These are phyloP conservation scores for Phytophthora lateralis DNA, from an alignment of 352 stramenopile genomes.

Conservation along the genomic window DNA sequence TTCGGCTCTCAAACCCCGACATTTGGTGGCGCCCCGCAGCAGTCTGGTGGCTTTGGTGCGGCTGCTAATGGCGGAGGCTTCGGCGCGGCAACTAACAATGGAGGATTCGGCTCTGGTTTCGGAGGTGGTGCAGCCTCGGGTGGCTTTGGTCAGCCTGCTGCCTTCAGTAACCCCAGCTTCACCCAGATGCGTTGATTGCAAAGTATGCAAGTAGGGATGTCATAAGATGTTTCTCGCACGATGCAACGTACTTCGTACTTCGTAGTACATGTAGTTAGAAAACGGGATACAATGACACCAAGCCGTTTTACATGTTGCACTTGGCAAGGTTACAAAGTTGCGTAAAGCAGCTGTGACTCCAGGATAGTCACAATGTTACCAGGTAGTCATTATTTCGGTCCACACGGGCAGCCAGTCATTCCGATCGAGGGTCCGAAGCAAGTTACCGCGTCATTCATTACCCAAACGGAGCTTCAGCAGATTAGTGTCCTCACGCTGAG, in stretches of 20 bases:
- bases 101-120: conserved; percentile 45
- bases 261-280: conserved; percentile 16
- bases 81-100: conserved; percentile 21
- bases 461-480: conserved; percentile 6
- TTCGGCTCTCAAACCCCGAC: conserved; percentile 43
- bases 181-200: conserved; percentile 53
- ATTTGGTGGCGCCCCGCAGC: conserved; percentile 34
- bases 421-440: neutral
- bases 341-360: neutral
- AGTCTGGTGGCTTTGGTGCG: conserved; percentile 40
- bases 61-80: conserved; percentile 33
- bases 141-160: conserved; percentile 43
- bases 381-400: neutral
- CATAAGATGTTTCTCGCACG: neutral
- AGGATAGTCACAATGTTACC: neutral
- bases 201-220: neutral
- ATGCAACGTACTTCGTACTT: neutral
- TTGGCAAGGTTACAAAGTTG: no score
- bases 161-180: conserved; percentile 56
- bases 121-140: conserved; percentile 23
- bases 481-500: neutral
- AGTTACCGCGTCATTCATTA: conserved; percentile 15
- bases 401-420: conserved; percentile 23
- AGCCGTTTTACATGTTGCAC: neutral
- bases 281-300: conserved; percentile 11